Evolutionary conservation across 257 asterid genomes (phyloP).

Genomic region (Plantago major): DNA sequence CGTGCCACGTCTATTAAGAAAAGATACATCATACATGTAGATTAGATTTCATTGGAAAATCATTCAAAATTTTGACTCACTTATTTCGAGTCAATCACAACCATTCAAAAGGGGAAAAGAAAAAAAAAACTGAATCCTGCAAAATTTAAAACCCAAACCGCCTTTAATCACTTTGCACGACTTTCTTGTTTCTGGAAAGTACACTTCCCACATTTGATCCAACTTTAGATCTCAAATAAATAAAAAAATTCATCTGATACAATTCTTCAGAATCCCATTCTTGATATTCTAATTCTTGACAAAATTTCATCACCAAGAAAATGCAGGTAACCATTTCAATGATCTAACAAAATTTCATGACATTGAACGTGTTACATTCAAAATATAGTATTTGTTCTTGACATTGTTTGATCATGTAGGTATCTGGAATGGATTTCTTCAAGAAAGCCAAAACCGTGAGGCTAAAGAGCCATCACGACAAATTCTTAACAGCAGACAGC

Average conservation of each 20-base stretch:
- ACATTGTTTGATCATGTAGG: conserved; percentile 27
- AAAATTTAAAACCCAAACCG: too few species aligned
- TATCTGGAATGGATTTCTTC: conserved; percentile 73
- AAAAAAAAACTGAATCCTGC: too few species aligned
- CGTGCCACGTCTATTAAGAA: too few species aligned
- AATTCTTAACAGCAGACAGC: conserved; percentile 59
- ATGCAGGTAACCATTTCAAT: conserved; percentile 24
- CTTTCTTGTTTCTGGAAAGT: too few species aligned
- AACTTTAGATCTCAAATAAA: conserved; percentile 1
- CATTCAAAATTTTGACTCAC: too few species aligned
- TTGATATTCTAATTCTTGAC: neutral
- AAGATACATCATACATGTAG: too few species aligned
- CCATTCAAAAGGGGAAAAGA: too few species aligned
- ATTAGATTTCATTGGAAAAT: too few species aligned
- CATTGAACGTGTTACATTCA: too few species aligned
- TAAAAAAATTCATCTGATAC: too few species aligned
- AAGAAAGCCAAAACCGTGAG: conserved; percentile 54
- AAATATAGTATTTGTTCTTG: neutral
- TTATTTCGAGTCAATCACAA: too few species aligned
- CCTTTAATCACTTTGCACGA: too few species aligned
- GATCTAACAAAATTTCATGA: neutral
- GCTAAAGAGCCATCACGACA: conserved; percentile 70
- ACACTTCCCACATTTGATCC: neutral
- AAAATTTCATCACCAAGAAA: neutral
- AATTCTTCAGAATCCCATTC: conserved; percentile 7